Evolutionary conservation across 805 yeast species (phyloP).

Genomic region (Sporopachydermia quercuum): DNA sequence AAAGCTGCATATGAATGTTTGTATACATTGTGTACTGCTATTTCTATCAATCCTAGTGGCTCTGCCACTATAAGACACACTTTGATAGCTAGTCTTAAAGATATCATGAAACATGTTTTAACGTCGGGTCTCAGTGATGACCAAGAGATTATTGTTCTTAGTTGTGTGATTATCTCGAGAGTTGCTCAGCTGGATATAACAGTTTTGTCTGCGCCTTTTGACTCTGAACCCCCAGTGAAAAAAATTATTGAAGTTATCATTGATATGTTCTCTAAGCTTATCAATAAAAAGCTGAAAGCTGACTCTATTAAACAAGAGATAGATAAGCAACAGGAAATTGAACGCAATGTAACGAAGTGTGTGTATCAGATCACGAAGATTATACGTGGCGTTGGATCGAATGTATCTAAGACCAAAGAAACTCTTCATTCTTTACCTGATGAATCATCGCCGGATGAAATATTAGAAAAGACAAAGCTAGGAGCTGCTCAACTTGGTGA

Average conservation of each 20-base stretch:
- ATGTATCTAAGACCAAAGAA: too few species aligned
- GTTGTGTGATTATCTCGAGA: slow-evolving; percentile 29
- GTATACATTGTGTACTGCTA: slow-evolving; percentile 31
- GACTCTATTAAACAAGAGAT: slow-evolving; percentile 56
- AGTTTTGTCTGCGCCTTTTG: slow-evolving; percentile 6
- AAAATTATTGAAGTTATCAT: slow-evolving; percentile 14
- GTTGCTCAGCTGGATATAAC: slow-evolving; percentile 21
- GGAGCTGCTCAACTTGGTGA: not conserved
- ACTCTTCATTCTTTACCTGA: too few species aligned
- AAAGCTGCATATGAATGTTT: slow-evolving; percentile 59
- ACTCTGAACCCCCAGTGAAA: slow-evolving; percentile 5
- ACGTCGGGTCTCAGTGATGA: slow-evolving; percentile 42
- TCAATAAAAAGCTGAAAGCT: slow-evolving; percentile 35
- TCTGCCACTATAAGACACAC: slow-evolving; percentile 6
- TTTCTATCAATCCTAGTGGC: slow-evolving; percentile 12
- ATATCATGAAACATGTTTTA: slow-evolving; percentile 27
- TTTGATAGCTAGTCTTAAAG: slow-evolving; percentile 15
- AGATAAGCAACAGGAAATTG: slow-evolving; percentile 36
- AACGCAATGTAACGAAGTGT: slow-evolving; percentile 20
- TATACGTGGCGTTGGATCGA: slow-evolving; percentile 4
- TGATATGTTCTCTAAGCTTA: slow-evolving; percentile 25
- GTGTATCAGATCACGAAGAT: slow-evolving; percentile 14
- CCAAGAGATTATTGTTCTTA: slow-evolving; percentile 40
- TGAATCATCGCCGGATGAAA: too few species aligned
- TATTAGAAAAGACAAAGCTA: not conserved